A percentile compares a stretch with the other conserved stretches of the same genome.
Conservation (phyloP, 768 basidiomycete genomes). For the Pleurotus sapidus region DNA sequence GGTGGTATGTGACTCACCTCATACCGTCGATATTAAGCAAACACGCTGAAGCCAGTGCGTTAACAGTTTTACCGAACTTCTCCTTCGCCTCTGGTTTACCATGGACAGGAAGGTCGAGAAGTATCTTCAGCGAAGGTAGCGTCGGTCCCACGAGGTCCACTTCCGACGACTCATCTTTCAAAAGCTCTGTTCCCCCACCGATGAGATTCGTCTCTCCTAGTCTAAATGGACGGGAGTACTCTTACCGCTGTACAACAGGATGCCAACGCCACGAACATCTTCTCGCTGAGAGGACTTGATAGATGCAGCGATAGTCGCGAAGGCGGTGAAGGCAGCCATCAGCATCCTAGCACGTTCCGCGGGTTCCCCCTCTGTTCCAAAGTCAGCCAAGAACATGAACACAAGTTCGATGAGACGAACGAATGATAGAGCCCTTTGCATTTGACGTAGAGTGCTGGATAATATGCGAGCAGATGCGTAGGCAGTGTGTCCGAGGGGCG, state of each 20-base stretch:
- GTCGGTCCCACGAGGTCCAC: conserved; percentile 80
- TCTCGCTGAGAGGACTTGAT: no score
- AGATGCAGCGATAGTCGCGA: conserved; percentile 51
- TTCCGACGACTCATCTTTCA: conserved; percentile 83
- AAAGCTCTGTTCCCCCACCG: conserved; percentile 49
- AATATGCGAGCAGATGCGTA: conserved; percentile 80
- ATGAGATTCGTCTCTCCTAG: no score
- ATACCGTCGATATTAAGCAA: conserved; percentile 87
- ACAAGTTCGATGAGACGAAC: conserved; percentile 30
- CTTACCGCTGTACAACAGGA: conserved; percentile 77
- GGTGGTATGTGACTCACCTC: conserved; percentile 61
- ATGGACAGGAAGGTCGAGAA: conserved; percentile 56
- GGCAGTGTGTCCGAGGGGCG: conserved; percentile 62
- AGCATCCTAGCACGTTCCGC: conserved; percentile 65
- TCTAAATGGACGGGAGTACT: neutral
- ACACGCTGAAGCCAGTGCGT: conserved; percentile 84
- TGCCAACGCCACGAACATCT: conserved; percentile 75
- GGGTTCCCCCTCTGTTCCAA: conserved; percentile 43
- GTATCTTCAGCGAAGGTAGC: conserved; percentile 71
- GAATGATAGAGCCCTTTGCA: conserved; percentile 45
- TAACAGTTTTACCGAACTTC: conserved; percentile 58
- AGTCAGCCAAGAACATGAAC: neutral
- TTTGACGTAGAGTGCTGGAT: conserved; percentile 69
- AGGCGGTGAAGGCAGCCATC: conserved; percentile 57
- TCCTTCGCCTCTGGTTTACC: conserved; percentile 39